Percentiles rank a stretch among this genome's conserved stretches.
These are phyloP conservation scores for Achaetomiella virescens DNA, from an alignment of 495 filamentous ascomycete genomes.

Conservation along the genomic window DNA sequence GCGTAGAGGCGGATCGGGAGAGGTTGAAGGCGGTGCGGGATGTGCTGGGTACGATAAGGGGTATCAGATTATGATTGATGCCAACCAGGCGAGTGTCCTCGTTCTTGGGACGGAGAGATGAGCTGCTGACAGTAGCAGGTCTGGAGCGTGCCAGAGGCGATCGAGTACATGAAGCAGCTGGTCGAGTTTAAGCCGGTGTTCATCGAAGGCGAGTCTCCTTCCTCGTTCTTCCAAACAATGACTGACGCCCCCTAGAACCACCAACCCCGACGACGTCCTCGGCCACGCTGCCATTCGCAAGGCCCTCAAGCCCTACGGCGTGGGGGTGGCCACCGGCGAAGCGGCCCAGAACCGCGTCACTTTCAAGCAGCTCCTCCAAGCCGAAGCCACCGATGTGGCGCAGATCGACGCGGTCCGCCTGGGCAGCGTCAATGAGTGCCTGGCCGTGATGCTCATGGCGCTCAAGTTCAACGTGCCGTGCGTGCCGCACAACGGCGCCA, in stretches of 20 bases:
- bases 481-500: constrained; percentile 85
- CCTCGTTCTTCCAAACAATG: not conserved
- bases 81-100: constrained; percentile 46
- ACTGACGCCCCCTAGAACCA: constrained; percentile 49
- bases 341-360: constrained; percentile 93
- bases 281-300: constrained; percentile 79
- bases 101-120: not conserved
- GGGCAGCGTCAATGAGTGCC: constrained; percentile 84
- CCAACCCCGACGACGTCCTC: constrained; percentile 82
- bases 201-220: constrained; percentile 52
- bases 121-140: constrained; percentile 47
- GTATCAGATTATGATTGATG: constrained; percentile 88
- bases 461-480: constrained; percentile 78
- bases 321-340: constrained; percentile 86
- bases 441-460: constrained; percentile 80
- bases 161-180: constrained; percentile 77
- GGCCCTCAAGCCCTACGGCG: constrained; percentile 63
- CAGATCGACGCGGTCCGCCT: constrained; percentile 88
- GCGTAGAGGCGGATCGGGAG: constrained; percentile 60
- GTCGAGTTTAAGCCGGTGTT: constrained; percentile 88
- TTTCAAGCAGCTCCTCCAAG: constrained; percentile 82
- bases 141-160: constrained; percentile 86
- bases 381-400: constrained; percentile 74
- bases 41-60: constrained; percentile 77
- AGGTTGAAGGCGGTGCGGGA: constrained; percentile 67